phyloP scores from a whole-genome alignment of 2,329 filamentous ascomycete genomes.

The Talaromyces albobiverticillius region DNA sequence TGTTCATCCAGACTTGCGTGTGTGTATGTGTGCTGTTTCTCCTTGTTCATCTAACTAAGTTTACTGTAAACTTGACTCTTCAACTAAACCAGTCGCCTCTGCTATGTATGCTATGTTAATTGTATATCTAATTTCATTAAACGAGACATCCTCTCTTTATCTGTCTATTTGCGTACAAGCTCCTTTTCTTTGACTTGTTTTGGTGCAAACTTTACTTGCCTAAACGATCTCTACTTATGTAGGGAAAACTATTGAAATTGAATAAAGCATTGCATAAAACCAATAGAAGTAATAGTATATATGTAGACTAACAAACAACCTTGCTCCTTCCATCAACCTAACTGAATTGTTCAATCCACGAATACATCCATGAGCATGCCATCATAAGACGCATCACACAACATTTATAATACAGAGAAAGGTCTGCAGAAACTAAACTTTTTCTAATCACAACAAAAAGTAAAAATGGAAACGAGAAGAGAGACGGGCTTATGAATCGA shows the following conservation, averaged over 20 bases:
- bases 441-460: background rate
- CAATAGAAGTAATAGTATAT: background rate
- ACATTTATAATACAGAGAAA: background rate
- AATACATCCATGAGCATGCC: background rate
- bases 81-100: too few relatives aligned
- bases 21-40: background rate
- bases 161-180: too few relatives aligned
- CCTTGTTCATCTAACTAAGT: background rate
- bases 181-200: too few relatives aligned
- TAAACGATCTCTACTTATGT: too few relatives aligned
- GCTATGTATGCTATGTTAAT: background rate
- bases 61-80: too few relatives aligned
- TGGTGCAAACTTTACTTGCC: too few relatives aligned
- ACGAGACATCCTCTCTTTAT: too few relatives aligned
- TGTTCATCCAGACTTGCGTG: too few relatives aligned
- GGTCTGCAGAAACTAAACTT: constrained; percentile 5
- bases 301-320: background rate
- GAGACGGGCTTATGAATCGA: background rate
- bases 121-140: background rate
- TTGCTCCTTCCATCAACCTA: background rate
- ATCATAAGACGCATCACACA: background rate
- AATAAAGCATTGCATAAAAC: too few relatives aligned
- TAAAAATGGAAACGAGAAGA: background rate
- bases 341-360: background rate
- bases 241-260: too few relatives aligned